These are phyloP conservation scores for Venturiaceae sp. DNA, from an alignment of 2,329 filamentous ascomycete genomes.

Conservation along the genomic window DNA sequence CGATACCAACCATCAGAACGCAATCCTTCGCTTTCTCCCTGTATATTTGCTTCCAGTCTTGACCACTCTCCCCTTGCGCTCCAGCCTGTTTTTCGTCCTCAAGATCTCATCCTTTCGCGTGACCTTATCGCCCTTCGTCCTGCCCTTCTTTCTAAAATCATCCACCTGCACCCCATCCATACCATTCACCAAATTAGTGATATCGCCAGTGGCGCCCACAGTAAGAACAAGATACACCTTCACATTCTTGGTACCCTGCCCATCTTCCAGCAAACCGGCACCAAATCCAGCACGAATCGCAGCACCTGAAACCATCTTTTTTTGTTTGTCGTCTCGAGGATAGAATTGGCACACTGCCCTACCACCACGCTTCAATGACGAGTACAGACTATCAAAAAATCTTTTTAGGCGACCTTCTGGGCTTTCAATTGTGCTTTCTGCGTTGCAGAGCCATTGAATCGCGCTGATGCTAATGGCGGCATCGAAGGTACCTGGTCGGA, in stretches of 20 bases:
- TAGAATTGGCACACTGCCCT: slow-evolving; percentile 96
- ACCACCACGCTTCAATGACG: slow-evolving; percentile 70
- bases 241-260: slow-evolving; percentile 89
- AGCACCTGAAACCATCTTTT: slow-evolving; percentile 82
- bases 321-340: slow-evolving; percentile 86
- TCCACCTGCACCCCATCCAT: slow-evolving; percentile 58
- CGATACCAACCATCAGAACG: background rate
- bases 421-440: slow-evolving; percentile 76
- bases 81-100: slow-evolving; percentile 87
- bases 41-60: slow-evolving; percentile 91
- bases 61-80: slow-evolving; percentile 87
- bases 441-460: slow-evolving; percentile 98
- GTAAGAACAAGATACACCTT: slow-evolving; percentile 96
- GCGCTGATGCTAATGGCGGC: slow-evolving; percentile 91
- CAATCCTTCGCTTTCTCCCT: slow-evolving; percentile 68
- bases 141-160: slow-evolving; percentile 46
- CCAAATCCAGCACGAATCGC: slow-evolving; percentile 93
- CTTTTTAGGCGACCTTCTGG: slow-evolving; percentile 67
- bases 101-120: slow-evolving; percentile 69
- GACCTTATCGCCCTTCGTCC: slow-evolving; percentile 57
- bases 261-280: slow-evolving; percentile 88
- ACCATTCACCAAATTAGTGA: slow-evolving; percentile 79
- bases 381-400: slow-evolving; percentile 92
- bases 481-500: slow-evolving; percentile 85
- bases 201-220: slow-evolving; percentile 65